Base-by-base conservation (phyloP, 805 yeast genomes). In the Ogataea henricii region DNA sequence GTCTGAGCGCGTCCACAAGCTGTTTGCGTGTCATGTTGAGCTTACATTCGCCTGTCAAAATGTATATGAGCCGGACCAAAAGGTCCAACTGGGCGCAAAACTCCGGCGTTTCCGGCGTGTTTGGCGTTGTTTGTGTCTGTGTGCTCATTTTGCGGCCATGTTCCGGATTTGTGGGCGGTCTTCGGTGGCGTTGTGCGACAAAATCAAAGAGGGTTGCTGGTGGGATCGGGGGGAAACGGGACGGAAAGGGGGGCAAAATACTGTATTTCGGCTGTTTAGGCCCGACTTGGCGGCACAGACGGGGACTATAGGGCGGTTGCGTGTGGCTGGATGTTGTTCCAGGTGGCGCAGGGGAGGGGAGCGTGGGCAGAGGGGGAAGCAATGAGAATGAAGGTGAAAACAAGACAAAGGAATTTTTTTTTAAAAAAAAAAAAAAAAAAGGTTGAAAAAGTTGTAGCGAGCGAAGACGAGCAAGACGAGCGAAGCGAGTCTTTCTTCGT, bases 41-140 rank as follows among this genome's bases (percentile, higher is more conserved):
- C 29, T 39, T 29, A 39, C 66, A 59, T 25, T 57, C 57, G n/a
- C 66, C 66, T 0, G 60, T 56, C 33, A 60, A n/a, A 4, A 59
- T 46, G 40, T 60, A 57, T 16, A 59, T 32, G 27, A 60, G 30
- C 26, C 54, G 53, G 14, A 56, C 55, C 23, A 60, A 53, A 22
- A 59, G 49, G 36, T 58, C 59, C 38, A 60, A 36, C 22, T 58
- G 47, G 13, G 40, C 27, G 39, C 65, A 62, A 34, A 40, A 48
- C 16, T 45, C 48, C 21, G 42, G 42, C 6, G 23, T 17, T 13
- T 51, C 54, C 8, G 56, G 29, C 14, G 52, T 43, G 7, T 14
- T n/a, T 14, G 47, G 17, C 17, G 39, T 6, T 14, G 54, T 37
- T 7, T 49, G 41, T 6, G 48, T 33, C 26, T 43, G 22, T 27